Base-by-base conservation (phyloP, 257 asterid genomes). In the Solanum okadae region DNA sequence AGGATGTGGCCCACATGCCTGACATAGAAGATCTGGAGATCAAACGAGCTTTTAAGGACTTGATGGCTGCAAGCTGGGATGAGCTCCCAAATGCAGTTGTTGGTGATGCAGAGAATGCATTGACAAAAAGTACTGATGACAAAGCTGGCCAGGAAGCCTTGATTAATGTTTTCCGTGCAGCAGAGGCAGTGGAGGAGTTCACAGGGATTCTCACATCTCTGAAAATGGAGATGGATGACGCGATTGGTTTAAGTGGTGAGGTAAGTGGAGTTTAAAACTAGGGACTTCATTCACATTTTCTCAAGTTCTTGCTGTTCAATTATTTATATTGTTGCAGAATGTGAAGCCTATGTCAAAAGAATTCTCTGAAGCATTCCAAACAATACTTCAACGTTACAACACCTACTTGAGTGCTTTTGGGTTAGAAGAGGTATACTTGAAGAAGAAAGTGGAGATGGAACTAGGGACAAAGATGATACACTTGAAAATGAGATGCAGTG, bases 401-500 rank as follows among this genome's bases (percentile, higher is more conserved):
- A 92, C 93, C 31, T 97, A 95, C 90, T 86, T 97, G 92, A 95
- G 92, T 46, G 91, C 99, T 34, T 97, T 97, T 92, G 98, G 96
- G 86, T 96, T 96, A 33, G 93, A 95, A 68, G 99, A 97, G 93
- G 91, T 42, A 65, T 97, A 94, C 89, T 92, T 97, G 91, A 97
- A 94, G 94, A 96, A 97, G 94, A 97, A 97, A 90, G 98, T 97
- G 79, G 99, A 97, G 92, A 90, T 77, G 75, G 99, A 97, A 91
- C 82, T 97, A 92, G 99, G 99, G 75, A 87, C 98, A 78, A 93
- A 93, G 91, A 91, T 97, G 99, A 96, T 96, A 89, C 93, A 93
- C 96, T 91, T 97, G 94, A 96, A 97, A 92, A 96, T 96, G 99
- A 95, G 99, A 91, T 97, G 99, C 90, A 91, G 98, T 85, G 99